Conservation (phyloP, 2,329 filamentous ascomycete genomes). For the Colletotrichum echinochloae region DNA sequence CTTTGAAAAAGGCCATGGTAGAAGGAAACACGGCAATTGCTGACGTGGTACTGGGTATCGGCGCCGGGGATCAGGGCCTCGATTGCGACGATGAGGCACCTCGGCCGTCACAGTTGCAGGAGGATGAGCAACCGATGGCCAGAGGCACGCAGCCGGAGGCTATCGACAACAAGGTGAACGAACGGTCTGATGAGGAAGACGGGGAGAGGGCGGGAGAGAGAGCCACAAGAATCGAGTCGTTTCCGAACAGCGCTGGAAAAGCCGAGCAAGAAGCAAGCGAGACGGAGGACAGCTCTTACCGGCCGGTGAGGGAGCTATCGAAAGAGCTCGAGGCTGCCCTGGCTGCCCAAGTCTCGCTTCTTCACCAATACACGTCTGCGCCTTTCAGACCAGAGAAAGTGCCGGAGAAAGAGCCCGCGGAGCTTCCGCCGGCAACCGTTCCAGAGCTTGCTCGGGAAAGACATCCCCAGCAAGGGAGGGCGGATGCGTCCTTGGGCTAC, state of each 20-base stretch:
- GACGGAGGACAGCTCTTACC: slow-evolving; percentile 7
- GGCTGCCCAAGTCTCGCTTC: slow-evolving; percentile 25
- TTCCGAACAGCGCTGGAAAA: slow-evolving; percentile 9
- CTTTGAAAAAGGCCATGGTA: slow-evolving; percentile 47
- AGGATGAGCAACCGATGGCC: background rate
- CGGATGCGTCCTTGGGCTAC: slow-evolving; percentile 18
- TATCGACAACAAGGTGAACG: background rate
- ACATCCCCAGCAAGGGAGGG: slow-evolving; percentile 24
- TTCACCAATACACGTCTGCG: slow-evolving; percentile 16
- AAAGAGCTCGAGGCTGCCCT: slow-evolving; percentile 32
- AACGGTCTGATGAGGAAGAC: background rate
- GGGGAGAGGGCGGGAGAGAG: background rate
- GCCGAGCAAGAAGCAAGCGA: background rate
- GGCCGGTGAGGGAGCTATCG: slow-evolving; percentile 15
- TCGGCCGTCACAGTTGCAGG: slow-evolving; percentile 31
- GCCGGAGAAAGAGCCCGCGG: slow-evolving; percentile 5
- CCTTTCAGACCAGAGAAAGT: slow-evolving; percentile 28
- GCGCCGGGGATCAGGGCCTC: slow-evolving; percentile 46
- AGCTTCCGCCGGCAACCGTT: slow-evolving; percentile 20
- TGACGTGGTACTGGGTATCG: slow-evolving; percentile 46
- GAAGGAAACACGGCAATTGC: slow-evolving; percentile 47
- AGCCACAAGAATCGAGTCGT: slow-evolving; percentile 14
- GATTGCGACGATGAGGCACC: slow-evolving; percentile 45
- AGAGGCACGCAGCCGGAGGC: background rate
- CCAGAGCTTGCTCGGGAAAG: slow-evolving; percentile 30